These are phyloP conservation scores for Geotrichum restrictum DNA, from an alignment of 1,139 yeast species.

Conservation along the genomic window DNA sequence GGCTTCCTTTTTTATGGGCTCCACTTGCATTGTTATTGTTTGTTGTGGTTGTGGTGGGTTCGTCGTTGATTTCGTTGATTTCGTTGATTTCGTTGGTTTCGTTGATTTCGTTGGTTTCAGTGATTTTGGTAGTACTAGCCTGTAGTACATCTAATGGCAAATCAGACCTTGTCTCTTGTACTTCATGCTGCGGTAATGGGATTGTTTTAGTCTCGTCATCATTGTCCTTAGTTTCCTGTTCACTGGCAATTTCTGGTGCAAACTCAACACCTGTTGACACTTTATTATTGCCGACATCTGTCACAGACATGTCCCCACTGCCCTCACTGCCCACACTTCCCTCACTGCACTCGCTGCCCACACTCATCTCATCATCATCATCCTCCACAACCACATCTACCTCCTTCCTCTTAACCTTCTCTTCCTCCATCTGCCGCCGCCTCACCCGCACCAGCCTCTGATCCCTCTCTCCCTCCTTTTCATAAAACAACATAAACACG, in stretches of 20 bases:
- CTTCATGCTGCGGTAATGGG: too few relatives aligned
- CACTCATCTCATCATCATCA: too few relatives aligned
- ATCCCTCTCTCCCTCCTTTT: slow-evolving; percentile 33
- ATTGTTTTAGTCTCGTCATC: not conserved
- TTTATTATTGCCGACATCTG: too few relatives aligned
- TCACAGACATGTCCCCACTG: too few relatives aligned
- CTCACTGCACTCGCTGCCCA: too few relatives aligned
- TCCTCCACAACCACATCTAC: not conserved
- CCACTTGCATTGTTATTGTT: not conserved
- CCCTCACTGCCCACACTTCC: too few relatives aligned
- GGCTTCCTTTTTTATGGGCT: not conserved
- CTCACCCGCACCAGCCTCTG: slow-evolving; percentile 1
- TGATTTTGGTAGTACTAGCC: too few relatives aligned
- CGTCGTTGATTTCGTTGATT: not conserved
- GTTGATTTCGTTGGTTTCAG: too few relatives aligned
- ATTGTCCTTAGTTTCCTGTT: not conserved
- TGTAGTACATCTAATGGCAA: too few relatives aligned
- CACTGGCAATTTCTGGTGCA: not conserved
- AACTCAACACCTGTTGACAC: too few relatives aligned
- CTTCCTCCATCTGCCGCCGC: not conserved
- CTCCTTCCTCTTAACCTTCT: not conserved
- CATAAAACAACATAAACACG: slow-evolving; percentile 88
- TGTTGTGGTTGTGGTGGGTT: not conserved
- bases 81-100: not conserved
- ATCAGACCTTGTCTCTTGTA: too few relatives aligned